Evolutionary conservation across 2,329 filamentous ascomycete species (phyloP).

Genomic region (Magnaporthiopsis poae): DNA sequence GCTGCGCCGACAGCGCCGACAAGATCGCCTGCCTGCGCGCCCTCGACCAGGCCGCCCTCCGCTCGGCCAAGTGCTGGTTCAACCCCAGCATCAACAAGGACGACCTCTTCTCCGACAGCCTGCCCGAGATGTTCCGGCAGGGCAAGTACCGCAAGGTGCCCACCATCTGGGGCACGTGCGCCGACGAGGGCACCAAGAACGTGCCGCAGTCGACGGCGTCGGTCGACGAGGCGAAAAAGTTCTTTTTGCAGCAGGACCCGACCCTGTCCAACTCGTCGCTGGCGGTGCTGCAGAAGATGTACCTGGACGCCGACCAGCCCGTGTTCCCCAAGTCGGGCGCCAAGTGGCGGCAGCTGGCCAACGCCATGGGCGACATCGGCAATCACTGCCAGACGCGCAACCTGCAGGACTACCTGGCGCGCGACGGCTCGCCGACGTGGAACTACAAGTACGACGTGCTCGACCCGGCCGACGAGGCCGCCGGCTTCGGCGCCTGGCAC

Average conservation of each 20-base stretch:
- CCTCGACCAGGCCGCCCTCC: constrained; percentile 3
- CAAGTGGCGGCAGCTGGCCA: constrained; percentile 5
- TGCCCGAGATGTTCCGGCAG: not conserved
- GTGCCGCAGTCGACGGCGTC: constrained; percentile 8
- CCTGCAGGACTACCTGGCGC: constrained; percentile 2
- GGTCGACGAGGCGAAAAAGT: not conserved
- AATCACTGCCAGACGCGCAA: constrained; percentile 5
- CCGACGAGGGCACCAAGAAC: constrained; percentile 30
- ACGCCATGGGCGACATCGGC: constrained; percentile 4
- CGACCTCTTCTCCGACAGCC: constrained; percentile 4
- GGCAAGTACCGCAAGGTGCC: constrained; percentile 38
- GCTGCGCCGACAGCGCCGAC: constrained; percentile 1
- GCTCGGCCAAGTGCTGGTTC: constrained; percentile 4
- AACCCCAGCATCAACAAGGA: not conserved
- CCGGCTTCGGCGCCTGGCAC: constrained; percentile 56
- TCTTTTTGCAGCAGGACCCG: not conserved
- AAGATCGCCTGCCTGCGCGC: constrained; percentile 1
- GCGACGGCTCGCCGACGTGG: constrained; percentile 2
- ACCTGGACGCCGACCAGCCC: constrained; percentile 5
- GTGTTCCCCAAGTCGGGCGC: not conserved
- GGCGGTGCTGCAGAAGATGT: not conserved
- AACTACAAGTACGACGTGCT: constrained; percentile 58
- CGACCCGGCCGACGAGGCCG: constrained; percentile 40
- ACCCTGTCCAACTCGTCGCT: not conserved
- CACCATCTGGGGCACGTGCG: constrained; percentile 23